Evolutionary conservation across 1,139 yeast species (phyloP).

Genomic region (Geotrichum siamense): DNA sequence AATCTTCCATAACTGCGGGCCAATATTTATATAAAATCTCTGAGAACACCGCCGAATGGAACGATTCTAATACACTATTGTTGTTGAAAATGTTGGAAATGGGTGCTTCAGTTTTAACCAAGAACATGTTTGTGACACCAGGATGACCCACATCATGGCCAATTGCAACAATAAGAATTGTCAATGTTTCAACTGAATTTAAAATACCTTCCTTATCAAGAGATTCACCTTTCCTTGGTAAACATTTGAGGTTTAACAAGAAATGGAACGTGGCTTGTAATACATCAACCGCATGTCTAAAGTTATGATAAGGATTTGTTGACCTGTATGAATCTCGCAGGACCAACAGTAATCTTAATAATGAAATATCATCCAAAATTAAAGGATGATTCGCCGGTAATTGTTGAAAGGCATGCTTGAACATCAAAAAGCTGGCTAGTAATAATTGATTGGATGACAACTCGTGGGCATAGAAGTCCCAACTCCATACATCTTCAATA

Average conservation of each 20-base stretch:
- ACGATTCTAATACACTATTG: conserved; percentile 71
- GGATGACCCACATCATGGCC: conserved; percentile 98
- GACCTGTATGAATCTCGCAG: conserved; percentile 71
- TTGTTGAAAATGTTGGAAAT: conserved; percentile 56
- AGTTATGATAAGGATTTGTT: conserved; percentile 89
- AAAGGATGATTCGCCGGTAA: conserved; percentile 28
- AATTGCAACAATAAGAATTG: conserved; percentile 69
- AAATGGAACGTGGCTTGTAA: conserved; percentile 79
- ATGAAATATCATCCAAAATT: conserved; percentile 39
- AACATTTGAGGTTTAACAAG: conserved; percentile 43
- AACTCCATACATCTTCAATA: conserved; percentile 11
- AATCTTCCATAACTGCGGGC: conserved; percentile 40
- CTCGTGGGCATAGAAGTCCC: conserved; percentile 63
- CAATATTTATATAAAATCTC: conserved; percentile 54
- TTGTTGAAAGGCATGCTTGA: conserved; percentile 42
- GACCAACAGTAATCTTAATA: conserved; percentile 53
- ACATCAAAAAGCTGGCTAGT: conserved; percentile 52
- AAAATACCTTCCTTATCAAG: background rate
- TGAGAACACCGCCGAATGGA: conserved; percentile 68
- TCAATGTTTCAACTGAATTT: conserved; percentile 45
- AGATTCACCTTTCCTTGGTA: conserved; percentile 30
- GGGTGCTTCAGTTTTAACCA: conserved; percentile 58
- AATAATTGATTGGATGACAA: conserved; percentile 61
- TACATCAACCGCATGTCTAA: conserved; percentile 93
- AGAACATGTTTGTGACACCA: conserved; percentile 76